Evolutionary conservation across 805 yeast genomes (phyloP).

Genomic region (Zygosaccharomyces lentus): DNA sequence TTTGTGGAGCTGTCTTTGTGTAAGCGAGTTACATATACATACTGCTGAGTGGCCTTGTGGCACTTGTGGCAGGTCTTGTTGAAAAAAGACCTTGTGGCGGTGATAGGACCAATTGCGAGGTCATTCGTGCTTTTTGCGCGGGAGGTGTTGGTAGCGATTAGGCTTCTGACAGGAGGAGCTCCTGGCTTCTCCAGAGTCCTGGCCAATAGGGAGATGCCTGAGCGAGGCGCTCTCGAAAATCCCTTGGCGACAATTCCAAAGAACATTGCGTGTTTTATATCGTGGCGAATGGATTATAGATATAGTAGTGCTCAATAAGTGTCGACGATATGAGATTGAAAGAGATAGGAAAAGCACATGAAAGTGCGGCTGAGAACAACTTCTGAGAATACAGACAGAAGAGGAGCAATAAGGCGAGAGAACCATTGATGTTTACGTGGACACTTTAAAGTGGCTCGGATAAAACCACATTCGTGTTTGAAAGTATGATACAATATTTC

Average conservation of each 20-base stretch:
- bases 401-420: no score
- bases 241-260: not conserved
- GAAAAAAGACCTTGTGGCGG: conserved; percentile 9
- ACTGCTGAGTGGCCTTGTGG: conserved; percentile 9
- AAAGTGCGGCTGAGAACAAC: not conserved
- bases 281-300: not conserved
- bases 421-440: no score
- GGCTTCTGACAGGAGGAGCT: not conserved
- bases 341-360: not conserved
- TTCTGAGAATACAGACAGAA: no score
- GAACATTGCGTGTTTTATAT: not conserved
- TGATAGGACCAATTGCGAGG: not conserved
- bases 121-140: not conserved
- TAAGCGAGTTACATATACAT: conserved; percentile 1
- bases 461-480: no score
- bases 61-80: conserved; percentile 16
- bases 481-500: no score
- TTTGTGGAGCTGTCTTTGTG: not conserved
- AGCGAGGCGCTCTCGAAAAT: not conserved
- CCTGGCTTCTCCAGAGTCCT: not conserved
- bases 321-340: not conserved
- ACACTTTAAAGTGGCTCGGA: no score
- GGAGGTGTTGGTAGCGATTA: not conserved
- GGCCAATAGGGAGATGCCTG: not conserved
- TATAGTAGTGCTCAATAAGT: not conserved